Conservation (phyloP, 2,329 filamentous ascomycete genomes). For the Colletotrichum melonis region DNA sequence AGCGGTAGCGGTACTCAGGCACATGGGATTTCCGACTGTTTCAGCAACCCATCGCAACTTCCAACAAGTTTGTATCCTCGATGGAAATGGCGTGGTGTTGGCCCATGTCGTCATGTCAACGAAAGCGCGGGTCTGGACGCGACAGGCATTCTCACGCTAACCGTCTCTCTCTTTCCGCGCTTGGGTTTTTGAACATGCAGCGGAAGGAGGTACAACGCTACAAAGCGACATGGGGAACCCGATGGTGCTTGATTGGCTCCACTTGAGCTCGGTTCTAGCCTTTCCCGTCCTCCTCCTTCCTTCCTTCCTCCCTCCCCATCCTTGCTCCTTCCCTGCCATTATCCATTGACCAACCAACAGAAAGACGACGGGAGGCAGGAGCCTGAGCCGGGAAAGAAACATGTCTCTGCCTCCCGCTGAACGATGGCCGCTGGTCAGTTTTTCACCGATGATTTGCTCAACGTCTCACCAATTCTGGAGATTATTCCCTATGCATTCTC, state of each 20-base stretch:
- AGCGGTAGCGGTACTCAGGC: slow-evolving; percentile 7
- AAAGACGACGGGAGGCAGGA: not conserved
- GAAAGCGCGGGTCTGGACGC: not conserved
- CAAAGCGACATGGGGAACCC: not conserved
- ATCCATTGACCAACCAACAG: not conserved
- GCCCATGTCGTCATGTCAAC: slow-evolving; percentile 28
- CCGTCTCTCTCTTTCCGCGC: not conserved
- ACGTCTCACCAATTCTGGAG: slow-evolving; percentile 1
- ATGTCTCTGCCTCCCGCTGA: slow-evolving; percentile 10
- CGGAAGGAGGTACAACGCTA: not conserved
- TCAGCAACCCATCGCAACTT: slow-evolving; percentile 9
- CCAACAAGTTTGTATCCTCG: not conserved
- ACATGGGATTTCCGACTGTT: slow-evolving; percentile 3
- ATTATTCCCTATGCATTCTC: not conserved
- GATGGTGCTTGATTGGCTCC: not conserved
- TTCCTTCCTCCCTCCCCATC: not conserved
- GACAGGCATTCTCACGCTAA: slow-evolving; percentile 12
- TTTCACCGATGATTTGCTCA: not conserved
- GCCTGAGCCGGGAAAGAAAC: slow-evolving; percentile 11
- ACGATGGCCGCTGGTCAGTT: not conserved
- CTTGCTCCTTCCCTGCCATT: not conserved
- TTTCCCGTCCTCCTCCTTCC: not conserved
- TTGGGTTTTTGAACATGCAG: not conserved
- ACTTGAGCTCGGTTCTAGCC: not conserved
- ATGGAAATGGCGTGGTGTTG: slow-evolving; percentile 3